Conservation (phyloP, 2,329 filamentous ascomycete species). For the Gnomoniopsis smithogilvyi region DNA sequence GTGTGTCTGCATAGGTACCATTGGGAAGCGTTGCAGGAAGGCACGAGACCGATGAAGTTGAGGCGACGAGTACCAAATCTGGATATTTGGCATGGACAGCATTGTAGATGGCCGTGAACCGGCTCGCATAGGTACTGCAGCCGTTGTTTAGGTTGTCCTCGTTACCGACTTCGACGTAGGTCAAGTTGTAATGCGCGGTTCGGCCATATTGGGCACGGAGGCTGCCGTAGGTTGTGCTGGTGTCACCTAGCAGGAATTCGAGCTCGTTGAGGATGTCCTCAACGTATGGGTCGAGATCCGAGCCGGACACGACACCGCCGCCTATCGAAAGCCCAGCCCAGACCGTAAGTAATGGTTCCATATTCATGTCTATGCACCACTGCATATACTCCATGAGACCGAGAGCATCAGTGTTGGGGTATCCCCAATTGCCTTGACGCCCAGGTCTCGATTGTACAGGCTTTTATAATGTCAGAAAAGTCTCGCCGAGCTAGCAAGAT, state of each 20-base stretch:
- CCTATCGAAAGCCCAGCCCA: slow-evolving; percentile 44
- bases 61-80: slow-evolving; percentile 17
- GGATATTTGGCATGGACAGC: slow-evolving; percentile 19
- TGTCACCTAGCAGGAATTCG: slow-evolving; percentile 45
- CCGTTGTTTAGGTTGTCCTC: slow-evolving; percentile 47
- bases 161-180: slow-evolving; percentile 51
- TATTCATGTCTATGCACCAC: slow-evolving; percentile 10
- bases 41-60: slow-evolving; percentile 35
- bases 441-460: slow-evolving; percentile 29
- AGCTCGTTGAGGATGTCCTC: slow-evolving; percentile 48
- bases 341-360: slow-evolving; percentile 34
- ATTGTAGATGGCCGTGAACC: slow-evolving; percentile 44
- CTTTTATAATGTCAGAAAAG: slow-evolving; percentile 10
- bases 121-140: slow-evolving; percentile 30
- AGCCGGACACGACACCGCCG: slow-evolving; percentile 36
- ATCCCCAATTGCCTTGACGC: slow-evolving; percentile 40
- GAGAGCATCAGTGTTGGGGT: slow-evolving; percentile 43
- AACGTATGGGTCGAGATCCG: slow-evolving; percentile 41
- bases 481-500: not conserved
- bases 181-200: slow-evolving; percentile 44
- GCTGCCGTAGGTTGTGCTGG: slow-evolving; percentile 40
- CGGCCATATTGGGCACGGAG: slow-evolving; percentile 45
- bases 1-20: not conserved
- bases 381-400: slow-evolving; percentile 48
- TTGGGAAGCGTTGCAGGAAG: slow-evolving; percentile 29